Evolutionary conservation across 257 asterid species (phyloP), one percentile per base, ranked within the genome.

Genomic region (Echites panduratus): DNA sequence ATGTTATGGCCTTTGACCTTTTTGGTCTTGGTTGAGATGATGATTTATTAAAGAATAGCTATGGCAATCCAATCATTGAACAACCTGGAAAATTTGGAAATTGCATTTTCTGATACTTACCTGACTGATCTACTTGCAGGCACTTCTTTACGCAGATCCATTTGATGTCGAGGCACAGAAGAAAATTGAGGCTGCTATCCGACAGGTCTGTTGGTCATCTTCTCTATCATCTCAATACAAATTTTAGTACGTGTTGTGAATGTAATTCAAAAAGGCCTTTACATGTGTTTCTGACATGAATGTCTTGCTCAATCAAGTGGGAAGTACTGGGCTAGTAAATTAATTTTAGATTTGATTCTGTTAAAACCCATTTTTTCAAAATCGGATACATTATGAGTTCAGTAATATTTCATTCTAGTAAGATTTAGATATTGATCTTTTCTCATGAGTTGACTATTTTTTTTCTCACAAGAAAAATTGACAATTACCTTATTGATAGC

Each of bases 141-240:
- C 96, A 73, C 86, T 95, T 71, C 96, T 85, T 68, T 86, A 90
- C 83, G 98, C 99, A 26, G 99, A 95, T 88, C 99, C 99, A 72
- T 92, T 95, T 83, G 99, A 95, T 77, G 95, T 92, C 41, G 99
- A 95, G 82, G 95, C 98, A 74, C 99, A 95, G 74, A 95, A 72
- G 90, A 95, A 92, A 83, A 95, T 95, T 75, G 99, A 95, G 85
- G 97, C 86, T 5, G 83, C 96, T 24, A 95, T 95, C 77, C 98
- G 92, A 69, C 97, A 95, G 98, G 98, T 87, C 70, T 54, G 81
- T 74, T 58, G 63, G 47, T 74, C 48, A 4, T 49, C 62, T 50
- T 49, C 26, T 13, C 9, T 69, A n/a, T 32, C 73, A 48, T 50
- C 26, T 49, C 12, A 2, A 45, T 68, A 52, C 44, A n/a, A 22